These are phyloP conservation scores for Blastobotrys chiropterorum DNA, from an alignment of 805 yeast species.

Conservation along the genomic window DNA sequence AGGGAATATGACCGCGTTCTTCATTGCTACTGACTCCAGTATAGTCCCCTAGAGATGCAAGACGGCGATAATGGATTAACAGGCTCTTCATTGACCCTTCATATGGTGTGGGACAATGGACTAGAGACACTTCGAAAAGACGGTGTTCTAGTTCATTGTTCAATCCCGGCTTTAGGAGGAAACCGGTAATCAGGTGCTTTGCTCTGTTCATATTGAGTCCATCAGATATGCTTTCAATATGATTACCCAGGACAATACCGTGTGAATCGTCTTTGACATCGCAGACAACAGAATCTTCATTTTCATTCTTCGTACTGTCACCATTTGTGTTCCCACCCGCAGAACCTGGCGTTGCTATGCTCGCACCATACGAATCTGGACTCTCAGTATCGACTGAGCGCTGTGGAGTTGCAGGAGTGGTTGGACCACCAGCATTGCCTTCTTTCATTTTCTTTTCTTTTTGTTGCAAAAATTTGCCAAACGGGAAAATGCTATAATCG, in stretches of 20 bases:
- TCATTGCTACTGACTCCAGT: constrained; percentile 29
- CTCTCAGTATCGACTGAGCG: constrained; percentile 23
- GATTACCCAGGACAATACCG: constrained; percentile 24
- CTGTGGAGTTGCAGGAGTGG: constrained; percentile 22
- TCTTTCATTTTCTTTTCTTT: background rate
- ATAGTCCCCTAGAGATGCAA: constrained; percentile 31
- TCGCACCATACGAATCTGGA: constrained; percentile 24
- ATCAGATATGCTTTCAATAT: constrained; percentile 5
- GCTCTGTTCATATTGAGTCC: constrained; percentile 3
- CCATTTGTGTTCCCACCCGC: constrained; percentile 1
- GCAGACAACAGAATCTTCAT: constrained; percentile 22
- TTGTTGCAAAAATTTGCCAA: constrained; percentile 4
- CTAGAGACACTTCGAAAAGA: constrained; percentile 21
- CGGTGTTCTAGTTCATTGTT: constrained; percentile 6
- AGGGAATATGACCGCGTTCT: constrained; percentile 29
- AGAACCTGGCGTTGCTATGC: constrained; percentile 17
- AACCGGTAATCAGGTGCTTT: constrained; percentile 16
- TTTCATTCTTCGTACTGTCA: constrained; percentile 10
- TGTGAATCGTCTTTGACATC: constrained; percentile 28
- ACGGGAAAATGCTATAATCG: constrained; percentile 14
- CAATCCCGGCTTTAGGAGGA: constrained; percentile 17
- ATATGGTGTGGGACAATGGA: constrained; percentile 21
- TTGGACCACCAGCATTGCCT: background rate
- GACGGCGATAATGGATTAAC: constrained; percentile 32
- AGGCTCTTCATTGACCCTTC: constrained; percentile 27